Evolutionary conservation across 495 filamentous ascomycete genomes (phyloP), one percentile per base, ranked within the genome.

Genomic region (Stereocaulon alpinum): DNA sequence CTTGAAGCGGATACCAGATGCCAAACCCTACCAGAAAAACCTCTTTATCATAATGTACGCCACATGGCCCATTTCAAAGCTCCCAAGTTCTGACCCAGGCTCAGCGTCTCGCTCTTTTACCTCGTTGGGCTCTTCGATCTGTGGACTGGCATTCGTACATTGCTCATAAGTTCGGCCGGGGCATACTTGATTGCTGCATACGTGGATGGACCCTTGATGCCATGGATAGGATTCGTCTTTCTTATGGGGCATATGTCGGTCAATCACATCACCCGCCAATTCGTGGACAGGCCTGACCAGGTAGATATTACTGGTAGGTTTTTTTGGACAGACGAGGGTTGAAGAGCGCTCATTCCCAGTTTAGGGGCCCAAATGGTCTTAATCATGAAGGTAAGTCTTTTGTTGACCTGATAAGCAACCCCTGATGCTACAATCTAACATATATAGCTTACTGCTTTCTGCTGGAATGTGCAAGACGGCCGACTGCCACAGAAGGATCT

Each of bases 381-480:
- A 62, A 84, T 95, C 56, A 98, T 98, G 91, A 98, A 97, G 75
- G 76, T 78, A 57, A 30, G 64, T 34, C 27, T 29, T 27, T 34
- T 11, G 20, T 12, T 12, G 27, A 22, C 24, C 24, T 24, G 24
- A 24, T 24, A 24, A 24, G 24, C 24, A 24, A 24, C 24, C 24
- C 24, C 24, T 24, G 3, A 24, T 24, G 24, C 24, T 24, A 24
- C 24, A 24, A 24, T 24, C 24, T 24, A 24, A 24, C 24, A 24
- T 24, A 24, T 24, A 30, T 44, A 77, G 73, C 86, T 97, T n/a
- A 86, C 82, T 11, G 83, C 91, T 27, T 98, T 97, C 69, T 95
- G 90, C 75, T 98, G 93, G 93, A 96, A 96, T 68, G 85, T 97
- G 22, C 86, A 90, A 63, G 93, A 98, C 72, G 93, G 94, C 30